Base-by-base conservation (phyloP, 106 monocot species). In the Allium cepa region DNA sequence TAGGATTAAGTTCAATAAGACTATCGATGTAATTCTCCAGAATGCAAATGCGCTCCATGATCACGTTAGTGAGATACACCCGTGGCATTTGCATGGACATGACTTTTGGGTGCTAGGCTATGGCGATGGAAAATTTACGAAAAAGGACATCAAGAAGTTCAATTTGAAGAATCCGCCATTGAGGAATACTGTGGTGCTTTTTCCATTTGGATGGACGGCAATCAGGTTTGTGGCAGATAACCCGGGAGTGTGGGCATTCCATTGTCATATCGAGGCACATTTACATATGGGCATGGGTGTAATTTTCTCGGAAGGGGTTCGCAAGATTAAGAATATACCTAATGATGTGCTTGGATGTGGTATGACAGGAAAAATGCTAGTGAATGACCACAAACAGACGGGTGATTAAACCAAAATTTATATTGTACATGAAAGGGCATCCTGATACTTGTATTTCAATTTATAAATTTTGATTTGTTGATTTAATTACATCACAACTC, bases 51-150 rank as follows among this genome's bases (percentile, higher is more conserved):
- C 85, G 15, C 79, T 93, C 12, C 26, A 80, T 6, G 72, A 26
- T 0, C 83, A 88, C 48, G 77, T 77, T 17, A 93, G 88, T 53
- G 93, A 93, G 81, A 83, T 85, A 47, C 93, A 93, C 64, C 93
- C 93, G 10, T 86, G 93, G 93, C 92, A 93, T 56, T 49, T 93
- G 56, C 92, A 93, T 17, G 92, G 92, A 36, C 92, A 93, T 62
- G 81, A 93, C 53, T 93, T 93, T 70, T 93, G 93, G 93, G 87
- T 92, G n/a, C 49, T 92, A 36, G 85, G 81, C 4, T 81, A 91
- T 28, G 86, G 91, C 8, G 86, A 84, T 1, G 86, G 91, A 8
- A 77, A 45, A 65, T 86, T 84, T n/a, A 46, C 28, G 0, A 46
- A 72, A 17, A 63, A 64, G 27, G 69, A 87, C 17, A 28, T 52